Conservation (phyloP, 345 rosid genomes). For the Sisymbrium altissimum region DNA sequence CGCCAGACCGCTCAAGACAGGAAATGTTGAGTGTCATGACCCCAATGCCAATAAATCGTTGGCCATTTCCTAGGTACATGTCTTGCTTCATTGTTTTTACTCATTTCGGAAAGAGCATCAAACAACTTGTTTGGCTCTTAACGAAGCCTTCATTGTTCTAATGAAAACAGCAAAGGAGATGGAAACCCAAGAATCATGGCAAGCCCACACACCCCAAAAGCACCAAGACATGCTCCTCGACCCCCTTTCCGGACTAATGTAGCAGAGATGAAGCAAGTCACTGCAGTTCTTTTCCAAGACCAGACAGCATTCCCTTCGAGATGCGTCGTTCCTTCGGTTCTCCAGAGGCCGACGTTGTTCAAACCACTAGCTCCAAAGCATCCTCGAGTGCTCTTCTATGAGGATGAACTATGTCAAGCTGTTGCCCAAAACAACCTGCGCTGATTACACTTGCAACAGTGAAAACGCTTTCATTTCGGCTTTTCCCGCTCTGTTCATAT, state of each 20-base stretch:
- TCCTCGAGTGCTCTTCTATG: conserved; percentile 73
- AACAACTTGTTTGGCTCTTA: conserved; percentile 26
- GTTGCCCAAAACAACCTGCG: conserved; percentile 88
- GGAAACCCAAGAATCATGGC: conserved; percentile 41
- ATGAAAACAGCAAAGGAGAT: conserved; percentile 60
- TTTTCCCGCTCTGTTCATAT: conserved; percentile 46
- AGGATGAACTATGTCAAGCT: conserved; percentile 94
- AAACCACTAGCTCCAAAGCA: conserved; percentile 39
- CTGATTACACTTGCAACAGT: conserved; percentile 35
- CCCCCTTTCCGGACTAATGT: conserved; percentile 73
- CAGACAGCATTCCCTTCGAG: conserved; percentile 62
- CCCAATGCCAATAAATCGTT: conserved; percentile 71
- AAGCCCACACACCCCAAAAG: conserved; percentile 84
- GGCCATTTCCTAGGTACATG: conserved; percentile 72
- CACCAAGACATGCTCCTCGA: conserved; percentile 90
- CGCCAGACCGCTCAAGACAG: conserved; percentile 88
- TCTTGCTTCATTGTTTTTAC: background rate
- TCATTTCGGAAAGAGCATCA: background rate
- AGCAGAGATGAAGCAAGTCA: conserved; percentile 73
- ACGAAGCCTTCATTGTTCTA: background rate
- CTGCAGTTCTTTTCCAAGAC: conserved; percentile 93
- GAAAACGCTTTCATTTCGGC: background rate
- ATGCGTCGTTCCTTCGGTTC: conserved; percentile 74
- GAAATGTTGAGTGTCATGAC: conserved; percentile 73
- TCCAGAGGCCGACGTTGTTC: conserved; percentile 70